Evolutionary conservation across 2,329 filamentous ascomycete genomes (phyloP).

Genomic region (Trichoderma sp.): DNA sequence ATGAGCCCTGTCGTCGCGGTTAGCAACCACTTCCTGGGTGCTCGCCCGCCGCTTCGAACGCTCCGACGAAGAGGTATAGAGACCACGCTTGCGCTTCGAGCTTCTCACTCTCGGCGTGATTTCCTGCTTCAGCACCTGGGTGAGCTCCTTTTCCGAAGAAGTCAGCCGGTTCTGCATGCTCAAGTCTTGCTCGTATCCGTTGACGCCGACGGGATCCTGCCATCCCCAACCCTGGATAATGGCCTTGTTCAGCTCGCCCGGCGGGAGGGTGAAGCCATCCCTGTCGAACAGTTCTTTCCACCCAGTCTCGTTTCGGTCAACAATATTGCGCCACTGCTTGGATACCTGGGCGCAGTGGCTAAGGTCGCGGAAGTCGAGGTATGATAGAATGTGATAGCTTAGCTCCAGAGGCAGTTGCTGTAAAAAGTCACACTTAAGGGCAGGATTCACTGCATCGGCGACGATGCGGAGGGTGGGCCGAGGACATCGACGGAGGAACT

Average conservation of each 20-base stretch:
- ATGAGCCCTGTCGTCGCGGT: conserved; percentile 42
- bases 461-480: conserved; percentile 87
- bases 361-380: conserved; percentile 79
- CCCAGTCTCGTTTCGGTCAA: conserved; percentile 89
- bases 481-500: conserved; percentile 82
- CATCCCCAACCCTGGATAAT: conserved; percentile 95
- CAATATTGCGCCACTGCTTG: conserved; percentile 85
- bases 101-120: conserved; percentile 43
- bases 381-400: conserved; percentile 80
- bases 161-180: conserved; percentile 55
- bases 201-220: conserved; percentile 76
- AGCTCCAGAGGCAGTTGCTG: conserved; percentile 80
- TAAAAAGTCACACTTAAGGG: conserved; percentile 91
- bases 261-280: conserved; percentile 75
- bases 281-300: conserved; percentile 91
- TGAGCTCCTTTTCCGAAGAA: conserved; percentile 52
- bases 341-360: conserved; percentile 91
- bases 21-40: conserved; percentile 43
- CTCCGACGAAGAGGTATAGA: conserved; percentile 46
- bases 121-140: conserved; percentile 42
- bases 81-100: conserved; percentile 55
- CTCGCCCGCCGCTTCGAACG: conserved; percentile 53
- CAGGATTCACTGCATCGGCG: conserved; percentile 86
- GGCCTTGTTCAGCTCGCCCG: conserved; percentile 79
- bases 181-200: conserved; percentile 78